Conservation (phyloP, 2,329 filamentous ascomycete species). For the Botrytis aclada region DNA sequence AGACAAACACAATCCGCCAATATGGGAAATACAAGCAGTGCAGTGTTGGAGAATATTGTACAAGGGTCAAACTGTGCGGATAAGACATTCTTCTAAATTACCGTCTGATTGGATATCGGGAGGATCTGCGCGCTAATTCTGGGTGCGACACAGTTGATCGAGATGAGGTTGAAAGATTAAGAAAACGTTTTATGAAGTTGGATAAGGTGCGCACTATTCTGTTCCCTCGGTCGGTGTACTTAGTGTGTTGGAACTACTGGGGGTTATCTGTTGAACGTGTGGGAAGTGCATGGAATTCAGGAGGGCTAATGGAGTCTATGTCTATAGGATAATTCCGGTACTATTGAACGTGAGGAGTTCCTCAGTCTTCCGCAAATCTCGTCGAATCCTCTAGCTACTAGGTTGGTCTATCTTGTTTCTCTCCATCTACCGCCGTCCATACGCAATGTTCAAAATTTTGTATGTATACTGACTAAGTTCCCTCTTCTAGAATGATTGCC, state of each 20-base stretch:
- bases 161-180: conserved; percentile 91
- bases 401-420: conserved; percentile 47
- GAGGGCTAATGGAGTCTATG: conserved; percentile 12
- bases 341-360: conserved; percentile 98
- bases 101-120: neutral
- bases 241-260: neutral
- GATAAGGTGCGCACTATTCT: conserved; percentile 69
- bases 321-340: conserved; percentile 87
- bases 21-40: conserved; percentile 68
- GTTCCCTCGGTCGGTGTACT: neutral
- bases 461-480: neutral
- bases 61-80: conserved; percentile 88
- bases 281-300: neutral
- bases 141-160: conserved; percentile 68
- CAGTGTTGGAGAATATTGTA: conserved; percentile 91
- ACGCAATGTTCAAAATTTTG: neutral
- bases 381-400: conserved; percentile 93
- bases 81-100: conserved; percentile 11
- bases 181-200: conserved; percentile 98
- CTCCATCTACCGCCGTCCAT: neutral
- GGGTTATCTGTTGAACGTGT: neutral
- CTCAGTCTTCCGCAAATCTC: conserved; percentile 95
- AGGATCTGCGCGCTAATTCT: conserved; percentile 10
- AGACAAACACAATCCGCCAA: conserved; percentile 22
- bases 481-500: conserved; percentile 77